A percentile compares a stretch with the other conserved stretches of the same genome.
These are phyloP conservation scores for Alternaria hordeiaustralica DNA, from an alignment of 2,329 filamentous ascomycete genomes.

Conservation along the genomic window DNA sequence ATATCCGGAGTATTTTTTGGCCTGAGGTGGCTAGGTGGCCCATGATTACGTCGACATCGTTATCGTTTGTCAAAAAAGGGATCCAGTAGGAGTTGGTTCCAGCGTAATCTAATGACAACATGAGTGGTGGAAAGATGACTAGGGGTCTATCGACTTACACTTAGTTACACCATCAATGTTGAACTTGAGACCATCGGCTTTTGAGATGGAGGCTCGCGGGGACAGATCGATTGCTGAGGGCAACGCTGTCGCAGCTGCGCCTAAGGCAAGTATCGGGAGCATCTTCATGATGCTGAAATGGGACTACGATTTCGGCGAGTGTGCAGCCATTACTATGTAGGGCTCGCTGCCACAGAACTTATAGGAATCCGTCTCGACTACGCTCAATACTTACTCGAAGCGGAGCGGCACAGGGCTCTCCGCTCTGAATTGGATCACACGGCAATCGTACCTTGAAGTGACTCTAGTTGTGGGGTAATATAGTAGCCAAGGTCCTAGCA, in stretches of 20 bases:
- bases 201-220: slow-evolving; percentile 32
- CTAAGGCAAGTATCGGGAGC: slow-evolving; percentile 23
- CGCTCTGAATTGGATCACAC: slow-evolving; percentile 15
- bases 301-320: not conserved
- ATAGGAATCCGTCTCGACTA: not conserved
- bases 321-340: not conserved
- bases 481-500: slow-evolving; percentile 11
- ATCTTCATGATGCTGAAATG: slow-evolving; percentile 28
- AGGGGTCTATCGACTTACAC: slow-evolving; percentile 18
- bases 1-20: slow-evolving; percentile 65
- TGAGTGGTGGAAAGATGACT: not conserved
- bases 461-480: slow-evolving; percentile 17
- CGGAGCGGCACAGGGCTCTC: slow-evolving; percentile 3
- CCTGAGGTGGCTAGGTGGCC: slow-evolving; percentile 58
- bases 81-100: slow-evolving; percentile 66
- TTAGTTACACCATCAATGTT: slow-evolving; percentile 46
- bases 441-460: not conserved
- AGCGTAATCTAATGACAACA: slow-evolving; percentile 51
- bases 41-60: slow-evolving; percentile 61
- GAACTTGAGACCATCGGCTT: slow-evolving; percentile 38
- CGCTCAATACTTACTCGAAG: not conserved
- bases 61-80: slow-evolving; percentile 59
- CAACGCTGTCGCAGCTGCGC: slow-evolving; percentile 28
- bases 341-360: not conserved
- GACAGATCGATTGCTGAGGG: slow-evolving; percentile 20